Percentiles rank a stretch among this genome's conserved stretches.
Evolutionary conservation across 1,284 basidiomycete genomes (phyloP).

Genomic region (Tilletia walkeri): DNA sequence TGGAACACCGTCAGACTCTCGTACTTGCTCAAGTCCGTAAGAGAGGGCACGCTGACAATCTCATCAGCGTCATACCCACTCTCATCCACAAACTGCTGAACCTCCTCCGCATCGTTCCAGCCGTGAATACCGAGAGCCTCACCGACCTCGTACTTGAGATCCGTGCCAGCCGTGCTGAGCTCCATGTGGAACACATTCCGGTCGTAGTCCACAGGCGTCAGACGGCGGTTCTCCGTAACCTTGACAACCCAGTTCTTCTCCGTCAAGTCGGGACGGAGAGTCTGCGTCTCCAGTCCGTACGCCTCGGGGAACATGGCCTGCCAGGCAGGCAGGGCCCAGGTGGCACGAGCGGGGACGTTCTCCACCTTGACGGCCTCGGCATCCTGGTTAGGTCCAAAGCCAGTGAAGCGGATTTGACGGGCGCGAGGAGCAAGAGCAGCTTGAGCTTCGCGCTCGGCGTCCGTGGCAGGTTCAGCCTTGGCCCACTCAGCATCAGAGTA

Average conservation of each 20-base stretch:
- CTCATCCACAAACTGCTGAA: constrained; percentile 84
- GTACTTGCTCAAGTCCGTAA: constrained; percentile 56
- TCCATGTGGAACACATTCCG: constrained; percentile 99
- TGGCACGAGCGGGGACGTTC: constrained; percentile 35
- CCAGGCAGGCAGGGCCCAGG: constrained; percentile 54
- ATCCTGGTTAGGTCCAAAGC: constrained; percentile 35
- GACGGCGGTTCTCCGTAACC: constrained; percentile 87
- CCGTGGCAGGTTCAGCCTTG: constrained; percentile 39
- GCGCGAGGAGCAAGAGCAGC: constrained; percentile 31
- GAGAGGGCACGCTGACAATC: constrained; percentile 74
- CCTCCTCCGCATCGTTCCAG: constrained; percentile 91
- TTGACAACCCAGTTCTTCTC: constrained; percentile 92
- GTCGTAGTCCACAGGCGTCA: constrained; percentile 92
- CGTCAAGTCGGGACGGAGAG: constrained; percentile 72
- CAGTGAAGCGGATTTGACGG: constrained; percentile 47
- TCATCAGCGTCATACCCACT: constrained; percentile 81
- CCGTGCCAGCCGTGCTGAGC: constrained; percentile 87
- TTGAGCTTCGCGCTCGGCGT: constrained; percentile 37
- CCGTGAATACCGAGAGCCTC: constrained; percentile 96
- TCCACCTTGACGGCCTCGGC: constrained; percentile 38
- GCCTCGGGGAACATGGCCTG: constrained; percentile 55
- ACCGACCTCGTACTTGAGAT: constrained; percentile 90
- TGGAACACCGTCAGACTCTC: constrained; percentile 92
- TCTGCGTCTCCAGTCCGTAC: constrained; percentile 38
- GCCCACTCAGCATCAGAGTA: constrained; percentile 39